phyloP scores from a whole-genome alignment of 2,329 filamentous ascomycete genomes.

The Ceratocystis huliohia region DNA sequence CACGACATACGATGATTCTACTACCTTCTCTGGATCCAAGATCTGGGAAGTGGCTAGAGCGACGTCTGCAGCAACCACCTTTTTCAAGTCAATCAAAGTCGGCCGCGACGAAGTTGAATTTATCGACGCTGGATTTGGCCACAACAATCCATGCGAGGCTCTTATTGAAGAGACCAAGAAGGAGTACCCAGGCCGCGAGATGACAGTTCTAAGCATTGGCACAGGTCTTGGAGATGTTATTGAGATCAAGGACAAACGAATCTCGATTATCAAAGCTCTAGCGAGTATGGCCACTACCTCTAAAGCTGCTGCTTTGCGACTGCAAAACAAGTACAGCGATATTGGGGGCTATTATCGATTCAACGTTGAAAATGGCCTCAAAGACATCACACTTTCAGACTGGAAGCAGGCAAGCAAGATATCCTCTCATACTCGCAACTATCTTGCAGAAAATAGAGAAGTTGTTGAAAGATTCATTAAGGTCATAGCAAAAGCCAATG shows the following conservation, averaged over 20 bases:
- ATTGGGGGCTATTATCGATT: slow-evolving; percentile 24
- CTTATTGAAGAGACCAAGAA: slow-evolving; percentile 25
- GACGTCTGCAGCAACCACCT: slow-evolving; percentile 26
- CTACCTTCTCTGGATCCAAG: slow-evolving; percentile 22
- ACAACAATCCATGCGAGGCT: slow-evolving; percentile 28
- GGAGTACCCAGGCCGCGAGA: slow-evolving; percentile 22
- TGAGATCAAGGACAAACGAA: slow-evolving; percentile 20
- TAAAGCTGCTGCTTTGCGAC: neutral
- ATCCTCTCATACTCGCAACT: slow-evolving; percentile 23
- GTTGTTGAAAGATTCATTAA: no score
- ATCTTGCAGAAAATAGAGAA: slow-evolving; percentile 13
- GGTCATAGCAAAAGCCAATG: no score
- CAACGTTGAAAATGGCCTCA: slow-evolving; percentile 25
- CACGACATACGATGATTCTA: slow-evolving; percentile 24
- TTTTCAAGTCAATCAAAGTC: slow-evolving; percentile 26
- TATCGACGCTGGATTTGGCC: slow-evolving; percentile 26
- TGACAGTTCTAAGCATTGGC: slow-evolving; percentile 25
- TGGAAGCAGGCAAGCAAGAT: slow-evolving; percentile 25
- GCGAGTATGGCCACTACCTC: neutral
- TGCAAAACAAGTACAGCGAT: slow-evolving; percentile 22
- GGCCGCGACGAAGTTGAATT: slow-evolving; percentile 26
- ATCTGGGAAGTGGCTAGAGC: slow-evolving; percentile 28
- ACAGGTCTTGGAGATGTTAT: slow-evolving; percentile 24
- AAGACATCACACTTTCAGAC: slow-evolving; percentile 24
- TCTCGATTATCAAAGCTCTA: neutral